These are phyloP conservation scores for Fusarium solani-melongenae DNA, from an alignment of 2,329 filamentous ascomycete species.

Conservation along the genomic window DNA sequence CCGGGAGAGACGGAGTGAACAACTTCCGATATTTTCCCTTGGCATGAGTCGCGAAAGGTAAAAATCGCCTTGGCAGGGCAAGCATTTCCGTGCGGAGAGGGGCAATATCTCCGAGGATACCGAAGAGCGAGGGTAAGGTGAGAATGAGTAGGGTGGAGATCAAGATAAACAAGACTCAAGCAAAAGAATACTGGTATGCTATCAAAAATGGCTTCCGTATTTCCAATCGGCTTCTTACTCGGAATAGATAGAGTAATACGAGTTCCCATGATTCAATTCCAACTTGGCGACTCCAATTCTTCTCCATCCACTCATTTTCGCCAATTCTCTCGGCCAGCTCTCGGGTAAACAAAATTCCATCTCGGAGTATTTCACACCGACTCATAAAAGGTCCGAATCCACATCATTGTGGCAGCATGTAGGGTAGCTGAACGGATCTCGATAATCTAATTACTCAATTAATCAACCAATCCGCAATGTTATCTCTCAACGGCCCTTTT, in stretches of 20 bases:
- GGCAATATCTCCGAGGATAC: background rate
- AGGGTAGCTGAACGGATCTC: background rate
- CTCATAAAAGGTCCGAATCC: background rate
- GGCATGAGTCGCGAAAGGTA: background rate
- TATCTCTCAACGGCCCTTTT: background rate
- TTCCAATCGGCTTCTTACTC: background rate
- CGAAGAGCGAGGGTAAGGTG: background rate
- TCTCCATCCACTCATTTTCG: background rate
- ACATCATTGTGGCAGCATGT: background rate
- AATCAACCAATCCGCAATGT: background rate
- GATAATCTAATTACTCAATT: background rate
- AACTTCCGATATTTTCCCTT: background rate
- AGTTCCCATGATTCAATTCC: background rate
- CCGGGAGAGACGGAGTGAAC: background rate
- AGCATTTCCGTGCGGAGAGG: background rate
- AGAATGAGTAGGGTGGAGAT: background rate
- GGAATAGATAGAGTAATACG: background rate
- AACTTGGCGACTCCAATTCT: background rate
- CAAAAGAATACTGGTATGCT: too few species aligned
- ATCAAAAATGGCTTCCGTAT: background rate
- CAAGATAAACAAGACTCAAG: background rate
- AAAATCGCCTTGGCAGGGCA: background rate
- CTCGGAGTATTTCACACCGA: background rate
- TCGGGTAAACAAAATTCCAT: background rate
- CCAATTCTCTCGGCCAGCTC: background rate